phyloP scores from a whole-genome alignment of 2,329 filamentous ascomycete genomes.

The Pestalotiopsis sp. region DNA sequence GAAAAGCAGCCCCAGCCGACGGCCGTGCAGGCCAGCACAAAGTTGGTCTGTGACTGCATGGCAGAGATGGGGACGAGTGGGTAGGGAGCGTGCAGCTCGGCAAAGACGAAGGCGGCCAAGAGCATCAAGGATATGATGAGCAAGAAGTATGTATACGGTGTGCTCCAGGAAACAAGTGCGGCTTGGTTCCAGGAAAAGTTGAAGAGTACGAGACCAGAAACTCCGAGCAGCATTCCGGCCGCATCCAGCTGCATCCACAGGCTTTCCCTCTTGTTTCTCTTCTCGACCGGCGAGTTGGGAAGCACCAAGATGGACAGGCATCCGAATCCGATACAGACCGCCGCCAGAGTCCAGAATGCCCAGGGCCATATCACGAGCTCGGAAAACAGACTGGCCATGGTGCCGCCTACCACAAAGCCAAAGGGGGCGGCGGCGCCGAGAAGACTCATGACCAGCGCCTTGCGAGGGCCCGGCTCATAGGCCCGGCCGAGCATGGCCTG shows the following conservation, averaged over 20 bases:
- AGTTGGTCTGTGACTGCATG: constrained; percentile 45
- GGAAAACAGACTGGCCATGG: constrained; percentile 27
- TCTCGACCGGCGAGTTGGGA: constrained; percentile 20
- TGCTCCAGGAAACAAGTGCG: constrained; percentile 50
- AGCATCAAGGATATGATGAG: constrained; percentile 52
- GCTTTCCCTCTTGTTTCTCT: constrained; percentile 18
- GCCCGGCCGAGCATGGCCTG: constrained; percentile 51
- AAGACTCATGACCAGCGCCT: constrained; percentile 32
- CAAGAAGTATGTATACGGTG: constrained; percentile 50
- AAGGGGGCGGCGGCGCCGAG: constrained; percentile 33
- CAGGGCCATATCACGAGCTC: constrained; percentile 28
- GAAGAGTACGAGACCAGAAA: constrained; percentile 53
- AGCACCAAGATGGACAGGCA: constrained; percentile 26
- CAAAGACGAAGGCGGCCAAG: constrained; percentile 48
- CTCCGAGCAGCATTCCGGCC: constrained; percentile 38
- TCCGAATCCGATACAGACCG: constrained; percentile 23
- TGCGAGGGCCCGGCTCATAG: constrained; percentile 39
- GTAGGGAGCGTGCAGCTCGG: constrained; percentile 47
- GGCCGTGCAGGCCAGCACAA: constrained; percentile 49
- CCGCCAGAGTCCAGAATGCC: constrained; percentile 29
- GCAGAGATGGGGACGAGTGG: constrained; percentile 54
- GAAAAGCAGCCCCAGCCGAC: constrained; percentile 48
- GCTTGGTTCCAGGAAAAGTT: constrained; percentile 63
- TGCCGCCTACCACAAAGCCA: constrained; percentile 28
- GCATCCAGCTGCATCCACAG: constrained; percentile 26